Percentiles rank a stretch among this genome's conserved stretches.
These are phyloP conservation scores for Leccinum fuscescens DNA, from an alignment of 1,284 basidiomycete species.

Conservation along the genomic window DNA sequence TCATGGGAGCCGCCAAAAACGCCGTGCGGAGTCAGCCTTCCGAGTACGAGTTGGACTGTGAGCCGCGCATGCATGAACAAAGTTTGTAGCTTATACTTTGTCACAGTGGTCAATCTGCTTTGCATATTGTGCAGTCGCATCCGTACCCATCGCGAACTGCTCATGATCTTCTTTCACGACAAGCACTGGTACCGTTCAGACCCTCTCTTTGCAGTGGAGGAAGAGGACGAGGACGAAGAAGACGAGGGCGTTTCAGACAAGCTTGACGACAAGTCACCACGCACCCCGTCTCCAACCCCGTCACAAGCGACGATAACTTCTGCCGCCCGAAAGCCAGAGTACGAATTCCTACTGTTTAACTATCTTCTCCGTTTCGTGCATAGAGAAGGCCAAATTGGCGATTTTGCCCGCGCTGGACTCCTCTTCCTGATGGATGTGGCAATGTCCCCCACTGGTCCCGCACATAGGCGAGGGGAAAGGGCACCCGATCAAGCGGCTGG, in stretches of 20 bases:
- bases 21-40: constrained; percentile 68
- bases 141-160: constrained; percentile 82
- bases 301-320: constrained; percentile 61
- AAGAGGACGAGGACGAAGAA: constrained; percentile 58
- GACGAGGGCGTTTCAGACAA: constrained; percentile 37
- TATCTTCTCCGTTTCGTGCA: constrained; percentile 95
- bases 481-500: constrained; percentile 27
- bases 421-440: constrained; percentile 93
- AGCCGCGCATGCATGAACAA: constrained; percentile 31
- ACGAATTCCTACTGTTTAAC: constrained; percentile 93
- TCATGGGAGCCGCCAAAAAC: constrained; percentile 80
- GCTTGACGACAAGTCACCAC: constrained; percentile 31
- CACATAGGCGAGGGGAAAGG: constrained; percentile 37
- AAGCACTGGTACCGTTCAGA: constrained; percentile 80
- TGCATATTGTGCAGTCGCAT: constrained; percentile 91
- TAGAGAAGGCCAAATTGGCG: constrained; percentile 90
- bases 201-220: constrained; percentile 64
- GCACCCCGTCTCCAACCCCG: constrained; percentile 51
- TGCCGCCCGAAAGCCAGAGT: constrained; percentile 72
- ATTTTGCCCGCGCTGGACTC: constrained; percentile 89
- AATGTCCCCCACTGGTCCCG: constrained; percentile 69
- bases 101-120: constrained; percentile 80
- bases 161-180: constrained; percentile 96
- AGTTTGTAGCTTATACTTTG: constrained; percentile 1
- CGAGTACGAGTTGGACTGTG: constrained; percentile 84